phyloP scores from a whole-genome alignment of 306 rosid genomes.

The Begonia loranthoides region DNA sequence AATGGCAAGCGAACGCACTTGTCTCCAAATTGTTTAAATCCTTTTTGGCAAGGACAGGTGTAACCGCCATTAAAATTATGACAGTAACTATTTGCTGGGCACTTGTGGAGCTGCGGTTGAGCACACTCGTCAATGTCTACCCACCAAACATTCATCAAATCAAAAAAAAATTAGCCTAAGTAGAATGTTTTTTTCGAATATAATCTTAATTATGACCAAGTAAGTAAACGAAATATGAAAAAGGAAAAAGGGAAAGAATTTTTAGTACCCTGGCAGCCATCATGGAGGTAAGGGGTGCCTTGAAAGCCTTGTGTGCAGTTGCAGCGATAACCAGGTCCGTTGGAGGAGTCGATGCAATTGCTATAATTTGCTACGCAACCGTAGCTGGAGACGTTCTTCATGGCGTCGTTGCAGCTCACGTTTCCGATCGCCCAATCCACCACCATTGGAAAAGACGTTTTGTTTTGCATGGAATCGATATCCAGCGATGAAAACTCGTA shows the following conservation, averaged over 20 bases:
- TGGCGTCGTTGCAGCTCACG: too few species aligned
- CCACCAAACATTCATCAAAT: not conserved
- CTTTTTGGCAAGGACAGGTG: too few species aligned
- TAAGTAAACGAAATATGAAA: not conserved
- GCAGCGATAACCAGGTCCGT: not conserved
- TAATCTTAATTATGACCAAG: not conserved
- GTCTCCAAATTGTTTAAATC: too few species aligned
- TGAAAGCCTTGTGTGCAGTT: not conserved
- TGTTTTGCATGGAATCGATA: too few species aligned
- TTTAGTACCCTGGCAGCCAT: not conserved
- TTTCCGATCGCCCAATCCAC: too few species aligned
- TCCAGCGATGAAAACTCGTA: too few species aligned
- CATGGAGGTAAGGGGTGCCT: not conserved
- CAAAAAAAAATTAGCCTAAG: not conserved
- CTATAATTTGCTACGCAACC: not conserved
- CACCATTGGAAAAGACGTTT: too few species aligned
- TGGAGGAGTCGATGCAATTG: not conserved
- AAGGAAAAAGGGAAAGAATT: not conserved
- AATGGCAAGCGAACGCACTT: too few species aligned
- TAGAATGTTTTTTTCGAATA: not conserved
- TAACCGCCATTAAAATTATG: too few species aligned
- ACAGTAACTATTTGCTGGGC: too few species aligned
- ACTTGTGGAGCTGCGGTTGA: too few species aligned
- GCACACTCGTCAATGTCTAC: not conserved
- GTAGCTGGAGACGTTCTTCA: not conserved